Evolutionary conservation across 2,329 filamentous ascomycete genomes (phyloP), one percentile per base, ranked within the genome.

Genomic region (Penicillium sp.): DNA sequence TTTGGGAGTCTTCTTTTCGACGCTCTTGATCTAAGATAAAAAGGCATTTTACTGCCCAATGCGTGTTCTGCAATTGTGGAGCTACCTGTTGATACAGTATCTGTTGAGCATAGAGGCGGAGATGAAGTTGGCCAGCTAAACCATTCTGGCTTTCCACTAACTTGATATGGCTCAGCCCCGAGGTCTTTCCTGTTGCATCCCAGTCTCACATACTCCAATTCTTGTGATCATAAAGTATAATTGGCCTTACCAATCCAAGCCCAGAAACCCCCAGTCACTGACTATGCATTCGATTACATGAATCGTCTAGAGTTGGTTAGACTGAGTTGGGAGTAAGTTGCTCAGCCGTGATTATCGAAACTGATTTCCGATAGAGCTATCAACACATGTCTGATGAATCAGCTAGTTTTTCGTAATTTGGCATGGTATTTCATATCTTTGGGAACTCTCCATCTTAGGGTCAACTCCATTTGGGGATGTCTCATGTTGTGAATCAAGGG

Each of bases 271-370:
- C 6, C 7, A 4, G 3, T 10, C 17, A 49, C 24, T 49, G 45
- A 49, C 45, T 30, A 17, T 49, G 45, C 15, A 10, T 30, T 30
- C 45, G 24, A 30, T 30, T 49, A 49, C 45, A 49, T 49, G 45
- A 49, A 30, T 10, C 28, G 17, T 3, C 17, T 1, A 15, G 15
- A 49, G 15, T 30, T 49, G 26, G 24, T 6, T n/a, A 12, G 26
- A 49, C 24, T 30, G 45, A 28, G 3, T 10, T 10, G 8, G 10
- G 26, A 49, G 17, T 30, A n/a, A 30, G 7, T n/a, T 28, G 10
- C 22, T 0, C 26, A 45, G 42, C 8, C 42, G 26, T 26, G 22
- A 2, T 8, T 45, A 45, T 45, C 42, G 30, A 44, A 49, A n/a
- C 8, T 49, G 15, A 47, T 28, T 19, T 28, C 26, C 45, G 15